Base-by-base conservation (phyloP, 805 yeast species). In the Candida verbasci region DNA sequence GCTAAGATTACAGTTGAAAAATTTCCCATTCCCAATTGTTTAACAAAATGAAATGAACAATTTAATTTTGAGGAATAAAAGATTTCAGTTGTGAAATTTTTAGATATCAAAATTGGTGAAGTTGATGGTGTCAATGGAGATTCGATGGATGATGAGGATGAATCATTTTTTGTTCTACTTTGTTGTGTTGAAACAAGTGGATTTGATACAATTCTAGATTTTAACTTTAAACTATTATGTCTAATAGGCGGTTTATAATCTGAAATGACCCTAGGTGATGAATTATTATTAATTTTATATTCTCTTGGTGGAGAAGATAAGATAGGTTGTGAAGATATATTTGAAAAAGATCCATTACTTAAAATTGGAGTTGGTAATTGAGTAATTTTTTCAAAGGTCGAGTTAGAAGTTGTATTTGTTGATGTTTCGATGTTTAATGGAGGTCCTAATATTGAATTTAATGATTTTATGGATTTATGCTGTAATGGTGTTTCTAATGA, bases 1-100 rank as follows among this genome's bases (percentile, higher is more conserved):
- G 75, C 82, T 11, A 74, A 49, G 12, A 74, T 68, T 9, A 84
- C 93, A 6, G 68, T 70, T 53, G 87, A 80, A 55, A 83, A 84
- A 20, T 79, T 73, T 0, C 94, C 94, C 15, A 63, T 48, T 1
- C 94, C 94, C 4, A 84, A 63, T 29, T 70, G 41, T 20, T 45
- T 41, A 1, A 33, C 44, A 35, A 47, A 53, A 24, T 38, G 36
- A 35, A 42, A 48, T 2, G 26, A 5, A 12, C 34, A 26, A 8
- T 29, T 25, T 12, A 40, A 24, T 17, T 23, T 22, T 9, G 28
- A 17, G 21, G 41, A 14, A 34, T 25, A 23, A 21, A 41, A 39
- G 2, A 14, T 6, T 12, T 27, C 1, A 16, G 41, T 26, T 14
- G 42, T 29, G n/a, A 41, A 39, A 2, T n/a, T 6, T 12, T 27